Conservation (phyloP, 805 yeast species). For the Diddensiella santjacobensis region DNA sequence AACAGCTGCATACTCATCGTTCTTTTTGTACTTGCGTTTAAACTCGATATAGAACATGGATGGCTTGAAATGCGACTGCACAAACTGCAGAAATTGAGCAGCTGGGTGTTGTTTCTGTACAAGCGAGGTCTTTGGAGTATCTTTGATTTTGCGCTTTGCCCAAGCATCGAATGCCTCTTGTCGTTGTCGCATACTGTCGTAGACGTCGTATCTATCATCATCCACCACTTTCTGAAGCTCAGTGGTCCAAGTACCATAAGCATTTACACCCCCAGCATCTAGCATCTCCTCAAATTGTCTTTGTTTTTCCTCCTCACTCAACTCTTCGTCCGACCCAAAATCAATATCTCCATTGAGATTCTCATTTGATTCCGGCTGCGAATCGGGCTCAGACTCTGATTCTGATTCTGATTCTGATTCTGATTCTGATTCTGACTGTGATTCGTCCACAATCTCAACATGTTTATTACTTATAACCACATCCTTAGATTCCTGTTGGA, state of each 20-base stretch:
- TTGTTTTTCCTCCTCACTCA: constrained; percentile 11
- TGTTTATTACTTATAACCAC: constrained; percentile 20
- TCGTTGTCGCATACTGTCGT: constrained; percentile 37
- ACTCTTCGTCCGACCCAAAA: constrained; percentile 24
- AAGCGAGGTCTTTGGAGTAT: constrained; percentile 3
- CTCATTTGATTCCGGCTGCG: constrained; percentile 2
- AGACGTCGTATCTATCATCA: constrained; percentile 41
- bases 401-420: constrained; percentile 20
- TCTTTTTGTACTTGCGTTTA: constrained; percentile 35
- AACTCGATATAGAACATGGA: constrained; percentile 39
- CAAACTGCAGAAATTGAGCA: constrained; percentile 29
- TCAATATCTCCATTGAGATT: constrained; percentile 23
- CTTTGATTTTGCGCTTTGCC: constrained; percentile 30
- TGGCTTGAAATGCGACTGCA: constrained; percentile 28
- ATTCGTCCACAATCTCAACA: constrained; percentile 11
- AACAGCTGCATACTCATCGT: constrained; percentile 23
- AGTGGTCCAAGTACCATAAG: constrained; percentile 46
- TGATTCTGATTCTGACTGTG: constrained; percentile 12
- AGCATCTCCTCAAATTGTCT: constrained; percentile 37
- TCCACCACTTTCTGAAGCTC: constrained; percentile 40
- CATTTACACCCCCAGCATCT: constrained; percentile 36
- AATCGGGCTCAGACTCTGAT: constrained; percentile 5
- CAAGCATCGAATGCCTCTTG: constrained; percentile 45
- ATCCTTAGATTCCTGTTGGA: constrained; percentile 9
- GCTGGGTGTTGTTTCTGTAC: constrained; percentile 16